Percentiles rank a stretch among this genome's conserved stretches.
These are phyloP conservation scores for Takakia lepidozioides DNA, from an alignment of 225 moss, liverwort and hornwort genomes.

Conservation along the genomic window DNA sequence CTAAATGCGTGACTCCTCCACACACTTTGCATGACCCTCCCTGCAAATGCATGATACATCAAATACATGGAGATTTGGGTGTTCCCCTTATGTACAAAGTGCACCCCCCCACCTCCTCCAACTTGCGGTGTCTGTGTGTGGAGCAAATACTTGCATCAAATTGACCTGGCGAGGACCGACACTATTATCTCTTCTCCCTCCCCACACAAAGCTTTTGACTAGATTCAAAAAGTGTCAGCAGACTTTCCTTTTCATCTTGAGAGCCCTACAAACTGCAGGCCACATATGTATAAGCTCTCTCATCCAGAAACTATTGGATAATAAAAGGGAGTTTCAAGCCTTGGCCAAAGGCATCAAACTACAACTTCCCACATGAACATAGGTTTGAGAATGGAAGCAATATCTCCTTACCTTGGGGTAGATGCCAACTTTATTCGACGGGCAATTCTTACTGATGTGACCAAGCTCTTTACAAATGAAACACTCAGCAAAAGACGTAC, in stretches of 20 bases:
- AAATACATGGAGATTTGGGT: no score
- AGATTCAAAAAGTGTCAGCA: no score
- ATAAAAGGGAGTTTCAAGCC: background rate
- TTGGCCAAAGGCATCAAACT: background rate
- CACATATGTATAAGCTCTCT: background rate
- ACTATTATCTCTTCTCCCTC: no score
- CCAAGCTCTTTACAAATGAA: constrained; percentile 60
- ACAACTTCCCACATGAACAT: background rate
- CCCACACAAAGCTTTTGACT: no score
- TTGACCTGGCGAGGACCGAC: no score
- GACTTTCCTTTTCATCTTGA: constrained; percentile 1
- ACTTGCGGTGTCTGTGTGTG: background rate
- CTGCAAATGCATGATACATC: no score
- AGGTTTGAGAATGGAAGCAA: background rate
- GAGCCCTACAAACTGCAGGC: background rate
- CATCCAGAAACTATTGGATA: background rate
- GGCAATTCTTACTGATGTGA: constrained; percentile 62
- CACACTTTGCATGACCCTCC: constrained; percentile 86
- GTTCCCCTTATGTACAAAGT: no score
- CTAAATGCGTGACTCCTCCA: constrained; percentile 76
- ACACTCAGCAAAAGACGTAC: constrained; percentile 59
- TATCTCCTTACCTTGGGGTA: constrained; percentile 44
- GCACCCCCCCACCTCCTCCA: background rate
- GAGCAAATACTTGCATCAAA: background rate
- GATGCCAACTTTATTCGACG: constrained; percentile 50